Conservation (phyloP, 176 grass and related monocot species). For the Zizania latifolia region DNA sequence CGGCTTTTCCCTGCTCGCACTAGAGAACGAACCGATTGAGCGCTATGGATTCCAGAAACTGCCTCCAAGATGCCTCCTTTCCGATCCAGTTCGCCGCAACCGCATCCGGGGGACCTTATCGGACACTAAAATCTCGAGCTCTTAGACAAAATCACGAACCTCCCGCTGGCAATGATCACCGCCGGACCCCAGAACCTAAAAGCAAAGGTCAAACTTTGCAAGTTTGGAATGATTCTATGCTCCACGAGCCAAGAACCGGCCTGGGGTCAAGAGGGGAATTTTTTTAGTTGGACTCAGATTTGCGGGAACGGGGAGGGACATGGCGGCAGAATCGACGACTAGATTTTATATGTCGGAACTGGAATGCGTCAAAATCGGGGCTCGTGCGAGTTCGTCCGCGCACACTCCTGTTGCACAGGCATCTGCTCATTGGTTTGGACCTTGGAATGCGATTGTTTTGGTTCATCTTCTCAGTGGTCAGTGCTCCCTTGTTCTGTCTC, state of each 20-base stretch:
- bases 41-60: not conserved
- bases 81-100: not conserved
- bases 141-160: not conserved
- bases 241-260: not conserved
- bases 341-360: not conserved
- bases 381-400: not conserved
- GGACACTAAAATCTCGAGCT: not conserved
- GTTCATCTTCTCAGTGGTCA: no score
- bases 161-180: not conserved
- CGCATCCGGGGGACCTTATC: not conserved
- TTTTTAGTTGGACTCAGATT: not conserved
- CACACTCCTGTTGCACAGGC: no score
- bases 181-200: no score
- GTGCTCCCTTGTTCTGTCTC: not conserved
- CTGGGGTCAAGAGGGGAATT: not conserved
- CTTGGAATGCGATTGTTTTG: not conserved
- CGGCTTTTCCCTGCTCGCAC: not conserved
- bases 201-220: not conserved
- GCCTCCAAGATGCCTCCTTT: not conserved
- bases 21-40: not conserved
- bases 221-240: not conserved
- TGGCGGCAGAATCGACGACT: not conserved
- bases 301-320: not conserved
- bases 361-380: slow-evolving; percentile 29
- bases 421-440: not conserved